A percentile compares a stretch with the other conserved stretches of the same genome.
Evolutionary conservation across 176 grass and related monocot genomes (phyloP).

Genomic region (Puccinellia tenuiflora): DNA sequence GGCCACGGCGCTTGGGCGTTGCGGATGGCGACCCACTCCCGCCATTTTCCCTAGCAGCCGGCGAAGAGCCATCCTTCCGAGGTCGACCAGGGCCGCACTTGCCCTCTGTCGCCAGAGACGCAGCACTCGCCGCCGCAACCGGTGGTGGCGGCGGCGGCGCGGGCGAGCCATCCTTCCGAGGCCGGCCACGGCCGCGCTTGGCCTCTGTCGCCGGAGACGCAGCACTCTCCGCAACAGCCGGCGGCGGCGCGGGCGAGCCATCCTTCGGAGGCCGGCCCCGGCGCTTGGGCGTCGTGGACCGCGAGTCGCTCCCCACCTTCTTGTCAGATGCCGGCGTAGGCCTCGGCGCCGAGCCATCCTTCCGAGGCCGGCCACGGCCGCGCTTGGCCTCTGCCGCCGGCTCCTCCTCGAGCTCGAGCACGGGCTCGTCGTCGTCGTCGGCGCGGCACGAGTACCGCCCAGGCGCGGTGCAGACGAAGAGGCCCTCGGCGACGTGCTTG

Average conservation of each 20-base stretch:
- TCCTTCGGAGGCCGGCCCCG: conserved; percentile 1
- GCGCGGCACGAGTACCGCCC: conserved; percentile 14
- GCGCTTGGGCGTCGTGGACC: background rate
- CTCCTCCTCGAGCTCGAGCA: background rate
- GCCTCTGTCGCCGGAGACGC: background rate
- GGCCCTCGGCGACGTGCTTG: conserved; percentile 44
- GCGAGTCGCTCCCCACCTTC: background rate
- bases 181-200: background rate
- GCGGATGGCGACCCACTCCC: background rate
- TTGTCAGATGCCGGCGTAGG: background rate
- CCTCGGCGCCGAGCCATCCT: background rate
- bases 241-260: background rate
- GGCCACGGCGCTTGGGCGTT: background rate
- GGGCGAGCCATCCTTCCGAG: background rate
- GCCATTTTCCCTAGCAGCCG: background rate
- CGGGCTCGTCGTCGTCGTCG: background rate
- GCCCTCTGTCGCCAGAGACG: background rate
- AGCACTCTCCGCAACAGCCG: background rate
- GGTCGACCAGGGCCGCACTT: background rate
- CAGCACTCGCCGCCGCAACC: background rate
- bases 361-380: conserved; percentile 18
- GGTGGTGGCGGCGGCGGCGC: background rate
- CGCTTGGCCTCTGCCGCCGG: background rate
- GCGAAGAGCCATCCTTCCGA: conserved; percentile 3
- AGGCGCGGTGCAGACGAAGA: conserved; percentile 4